Evolutionary conservation across 2,329 filamentous ascomycete genomes (phyloP).

Genomic region (Ophiostoma pallidulum): DNA sequence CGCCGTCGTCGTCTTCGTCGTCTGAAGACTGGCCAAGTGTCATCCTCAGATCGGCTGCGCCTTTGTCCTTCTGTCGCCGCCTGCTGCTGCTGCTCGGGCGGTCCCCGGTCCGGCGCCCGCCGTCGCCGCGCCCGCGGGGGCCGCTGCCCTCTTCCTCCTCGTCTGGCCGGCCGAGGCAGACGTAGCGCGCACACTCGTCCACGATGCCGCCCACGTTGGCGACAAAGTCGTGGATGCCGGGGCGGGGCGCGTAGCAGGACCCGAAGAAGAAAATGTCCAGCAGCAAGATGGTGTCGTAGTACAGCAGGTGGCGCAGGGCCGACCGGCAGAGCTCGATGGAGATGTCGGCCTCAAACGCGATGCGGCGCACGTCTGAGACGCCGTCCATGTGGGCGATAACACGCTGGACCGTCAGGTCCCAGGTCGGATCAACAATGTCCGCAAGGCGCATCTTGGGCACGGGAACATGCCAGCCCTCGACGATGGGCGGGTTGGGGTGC

Average conservation of each 20-base stretch:
- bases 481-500: conserved; percentile 63
- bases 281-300: conserved; percentile 83
- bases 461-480: conserved; percentile 86
- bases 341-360: conserved; percentile 75
- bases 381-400: conserved; percentile 85
- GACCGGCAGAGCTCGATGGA: conserved; percentile 79
- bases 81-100: neutral
- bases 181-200: conserved; percentile 80
- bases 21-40: too few relatives aligned
- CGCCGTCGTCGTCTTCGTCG: neutral
- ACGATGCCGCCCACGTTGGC: conserved; percentile 64
- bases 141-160: neutral
- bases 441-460: conserved; percentile 59
- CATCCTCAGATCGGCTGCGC: too few relatives aligned
- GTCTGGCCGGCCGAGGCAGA: conserved; percentile 35
- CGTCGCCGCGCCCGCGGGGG: too few relatives aligned
- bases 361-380: conserved; percentile 78
- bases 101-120: neutral
- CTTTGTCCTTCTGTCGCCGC: neutral
- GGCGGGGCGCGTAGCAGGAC: conserved; percentile 75
- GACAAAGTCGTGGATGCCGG: conserved; percentile 72
- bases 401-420: conserved; percentile 68
- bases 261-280: conserved; percentile 93
- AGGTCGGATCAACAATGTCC: conserved; percentile 56
- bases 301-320: conserved; percentile 80